Conservation (phyloP, 345 rosid genomes). For the Eucalyptus regnans region DNA sequence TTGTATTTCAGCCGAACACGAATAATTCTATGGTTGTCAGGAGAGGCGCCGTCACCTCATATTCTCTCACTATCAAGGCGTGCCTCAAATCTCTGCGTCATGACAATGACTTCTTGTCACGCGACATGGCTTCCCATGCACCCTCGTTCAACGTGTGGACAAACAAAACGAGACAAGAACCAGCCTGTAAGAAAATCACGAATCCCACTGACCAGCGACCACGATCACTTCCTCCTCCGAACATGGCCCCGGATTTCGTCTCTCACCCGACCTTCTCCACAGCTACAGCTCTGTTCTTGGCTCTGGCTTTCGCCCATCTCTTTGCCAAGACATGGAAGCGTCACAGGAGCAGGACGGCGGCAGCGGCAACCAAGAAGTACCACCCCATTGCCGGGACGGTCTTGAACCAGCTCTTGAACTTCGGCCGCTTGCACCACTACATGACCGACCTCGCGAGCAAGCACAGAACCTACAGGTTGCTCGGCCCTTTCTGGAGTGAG, state of each 20-base stretch:
- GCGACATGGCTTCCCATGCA: too few relatives aligned
- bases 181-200: neutral
- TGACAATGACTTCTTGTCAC: too few relatives aligned
- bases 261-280: neutral
- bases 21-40: too few relatives aligned
- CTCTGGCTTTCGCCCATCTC: neutral
- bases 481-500: conserved; percentile 30
- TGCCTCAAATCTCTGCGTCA: too few relatives aligned
- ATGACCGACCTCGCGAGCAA: conserved; percentile 37
- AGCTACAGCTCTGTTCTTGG: conserved; percentile 1
- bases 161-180: too few relatives aligned
- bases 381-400: conserved; percentile 45
- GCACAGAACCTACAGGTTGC: conserved; percentile 33
- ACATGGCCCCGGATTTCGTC: neutral
- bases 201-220: neutral
- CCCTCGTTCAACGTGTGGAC: too few relatives aligned
- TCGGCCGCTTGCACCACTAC: conserved; percentile 34
- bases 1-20: too few relatives aligned
- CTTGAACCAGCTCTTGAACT: conserved; percentile 38
- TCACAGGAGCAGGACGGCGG: neutral
- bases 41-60: too few relatives aligned
- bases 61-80: too few relatives aligned
- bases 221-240: neutral
- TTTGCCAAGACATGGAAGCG: neutral
- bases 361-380: conserved; percentile 1